These are phyloP conservation scores for Omphalotus olearius DNA, from an alignment of 1,284 basidiomycete genomes.

Conservation along the genomic window DNA sequence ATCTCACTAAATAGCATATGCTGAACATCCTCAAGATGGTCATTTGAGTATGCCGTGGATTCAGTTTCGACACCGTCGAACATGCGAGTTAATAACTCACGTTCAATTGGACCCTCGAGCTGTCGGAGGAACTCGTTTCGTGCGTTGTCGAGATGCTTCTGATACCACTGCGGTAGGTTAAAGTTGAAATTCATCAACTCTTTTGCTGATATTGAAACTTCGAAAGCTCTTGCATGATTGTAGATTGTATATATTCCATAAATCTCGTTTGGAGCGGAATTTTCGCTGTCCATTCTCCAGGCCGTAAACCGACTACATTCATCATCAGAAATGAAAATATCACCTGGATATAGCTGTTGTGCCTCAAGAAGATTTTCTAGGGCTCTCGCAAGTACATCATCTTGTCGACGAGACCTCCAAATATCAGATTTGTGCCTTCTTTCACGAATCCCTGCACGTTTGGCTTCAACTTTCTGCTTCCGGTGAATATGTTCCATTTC, in stretches of 20 bases:
- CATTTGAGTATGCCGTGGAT: too few relatives aligned
- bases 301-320: neutral
- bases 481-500: too few relatives aligned
- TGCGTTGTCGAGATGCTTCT: neutral
- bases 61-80: too few relatives aligned
- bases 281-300: neutral
- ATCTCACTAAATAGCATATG: too few relatives aligned
- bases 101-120: too few relatives aligned
- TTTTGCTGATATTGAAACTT: neutral
- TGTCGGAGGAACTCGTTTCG: neutral
- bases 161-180: constrained; percentile 4
- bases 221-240: neutral
- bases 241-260: neutral
- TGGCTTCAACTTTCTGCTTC: too few relatives aligned
- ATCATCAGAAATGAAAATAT: neutral
- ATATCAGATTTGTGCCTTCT: too few relatives aligned
- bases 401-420: neutral
- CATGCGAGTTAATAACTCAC: too few relatives aligned
- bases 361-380: neutral
- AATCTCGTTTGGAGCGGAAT: neutral
- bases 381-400: neutral
- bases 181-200: neutral
- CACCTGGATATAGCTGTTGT: neutral
- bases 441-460: too few relatives aligned
- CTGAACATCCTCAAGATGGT: too few relatives aligned